Evolutionary conservation across 1,284 basidiomycete species (phyloP).

Genomic region (Mycena sp.): DNA sequence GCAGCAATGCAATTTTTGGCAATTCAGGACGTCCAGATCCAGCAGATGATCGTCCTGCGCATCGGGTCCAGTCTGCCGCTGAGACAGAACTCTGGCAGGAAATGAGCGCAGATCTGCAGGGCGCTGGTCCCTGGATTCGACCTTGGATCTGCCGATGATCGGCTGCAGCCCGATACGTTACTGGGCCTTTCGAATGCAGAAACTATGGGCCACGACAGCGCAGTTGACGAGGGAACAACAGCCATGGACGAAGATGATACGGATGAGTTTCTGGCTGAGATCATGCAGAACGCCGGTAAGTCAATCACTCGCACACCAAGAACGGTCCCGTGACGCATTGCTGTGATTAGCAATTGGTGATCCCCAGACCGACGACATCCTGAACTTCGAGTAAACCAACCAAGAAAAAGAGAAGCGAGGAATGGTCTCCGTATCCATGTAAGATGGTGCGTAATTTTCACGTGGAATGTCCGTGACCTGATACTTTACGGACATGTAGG

Average conservation of each 20-base stretch:
- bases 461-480: no score
- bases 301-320: neutral
- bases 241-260: neutral
- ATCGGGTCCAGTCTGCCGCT: neutral
- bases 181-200: constrained; percentile 3
- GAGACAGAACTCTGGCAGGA: neutral
- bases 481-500: no score
- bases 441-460: neutral
- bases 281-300: constrained; percentile 8
- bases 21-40: neutral
- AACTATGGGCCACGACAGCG: neutral
- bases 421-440: constrained; percentile 2
- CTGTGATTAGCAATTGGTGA: neutral
- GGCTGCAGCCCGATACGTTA: neutral
- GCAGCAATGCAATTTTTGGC: neutral
- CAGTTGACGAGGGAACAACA: neutral
- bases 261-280: constrained; percentile 4
- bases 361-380: neutral
- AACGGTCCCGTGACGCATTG: neutral
- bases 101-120: neutral
- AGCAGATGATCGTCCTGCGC: neutral
- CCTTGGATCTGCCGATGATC: neutral
- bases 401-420: no score
- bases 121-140: neutral
- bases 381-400: constrained; percentile 2